Evolutionary conservation across 805 yeast species (phyloP).

Genomic region (Pichia californica): DNA sequence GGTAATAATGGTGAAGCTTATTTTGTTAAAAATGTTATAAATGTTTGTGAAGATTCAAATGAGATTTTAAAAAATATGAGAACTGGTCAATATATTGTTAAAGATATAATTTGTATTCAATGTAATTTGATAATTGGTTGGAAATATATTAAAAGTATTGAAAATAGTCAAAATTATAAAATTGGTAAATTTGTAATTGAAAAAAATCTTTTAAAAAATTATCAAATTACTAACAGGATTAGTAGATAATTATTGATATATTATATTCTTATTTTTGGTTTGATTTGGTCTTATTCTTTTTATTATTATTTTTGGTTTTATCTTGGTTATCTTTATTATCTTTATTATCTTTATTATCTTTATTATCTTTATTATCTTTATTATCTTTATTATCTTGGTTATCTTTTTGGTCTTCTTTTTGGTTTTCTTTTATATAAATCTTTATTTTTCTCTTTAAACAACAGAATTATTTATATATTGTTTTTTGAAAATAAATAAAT

Average conservation of each 20-base stretch:
- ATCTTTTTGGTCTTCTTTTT: too few relatives aligned
- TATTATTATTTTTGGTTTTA: too few relatives aligned
- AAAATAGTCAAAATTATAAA: constrained; percentile 26
- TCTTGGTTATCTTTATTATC: too few relatives aligned
- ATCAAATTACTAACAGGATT: background rate
- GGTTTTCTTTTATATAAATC: too few relatives aligned
- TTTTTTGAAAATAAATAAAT: too few relatives aligned
- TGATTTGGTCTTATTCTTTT: too few relatives aligned
- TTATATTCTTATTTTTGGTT: background rate
- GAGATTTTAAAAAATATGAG: constrained; percentile 26
- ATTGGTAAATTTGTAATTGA: constrained; percentile 32
- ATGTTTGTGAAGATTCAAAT: constrained; percentile 16
- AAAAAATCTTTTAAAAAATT: constrained; percentile 12
- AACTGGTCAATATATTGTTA: constrained; percentile 30
- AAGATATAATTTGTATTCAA: constrained; percentile 25
- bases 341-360: too few relatives aligned
- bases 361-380: too few relatives aligned
- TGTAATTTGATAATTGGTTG: constrained; percentile 28
- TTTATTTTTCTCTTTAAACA: too few relatives aligned
- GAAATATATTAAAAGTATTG: constrained; percentile 29
- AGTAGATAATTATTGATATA: background rate
- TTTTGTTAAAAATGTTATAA: constrained; percentile 28
- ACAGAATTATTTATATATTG: too few relatives aligned
- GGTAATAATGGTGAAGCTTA: constrained; percentile 30
- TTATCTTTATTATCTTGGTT: too few relatives aligned